A percentile compares a stretch with the other conserved stretches of the same genome.
Conservation (phyloP, 352 stramenopile genomes). For the Pilasporangium apinafurcum region DNA sequence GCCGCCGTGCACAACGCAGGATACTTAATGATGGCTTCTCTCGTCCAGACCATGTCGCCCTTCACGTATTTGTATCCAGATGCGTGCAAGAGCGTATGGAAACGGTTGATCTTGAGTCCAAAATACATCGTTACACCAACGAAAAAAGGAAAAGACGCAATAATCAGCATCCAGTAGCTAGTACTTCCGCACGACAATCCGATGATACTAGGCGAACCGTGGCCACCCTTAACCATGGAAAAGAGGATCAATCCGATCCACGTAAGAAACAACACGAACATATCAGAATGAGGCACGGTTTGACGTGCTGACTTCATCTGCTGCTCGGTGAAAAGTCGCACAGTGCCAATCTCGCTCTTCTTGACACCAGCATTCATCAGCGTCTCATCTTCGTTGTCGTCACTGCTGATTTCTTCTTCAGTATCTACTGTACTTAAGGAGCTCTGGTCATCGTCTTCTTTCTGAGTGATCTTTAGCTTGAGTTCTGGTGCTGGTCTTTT, state of each 20-base stretch:
- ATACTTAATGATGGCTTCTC: slow-evolving; percentile 82
- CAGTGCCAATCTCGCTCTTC: slow-evolving; percentile 17
- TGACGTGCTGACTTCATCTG: slow-evolving; percentile 48
- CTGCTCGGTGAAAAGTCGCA: slow-evolving; percentile 23
- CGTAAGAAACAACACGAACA: slow-evolving; percentile 65
- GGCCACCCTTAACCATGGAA: slow-evolving; percentile 72
- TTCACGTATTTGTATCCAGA: slow-evolving; percentile 91
- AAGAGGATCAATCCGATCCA: slow-evolving; percentile 76
- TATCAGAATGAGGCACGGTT: slow-evolving; percentile 48
- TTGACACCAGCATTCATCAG: slow-evolving; percentile 40
- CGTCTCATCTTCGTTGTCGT: slow-evolving; percentile 45
- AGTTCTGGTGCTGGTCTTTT: slow-evolving; percentile 22
- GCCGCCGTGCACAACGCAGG: slow-evolving; percentile 65
- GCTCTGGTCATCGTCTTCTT: slow-evolving; percentile 23
- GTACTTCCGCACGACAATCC: slow-evolving; percentile 53
- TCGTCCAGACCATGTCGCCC: slow-evolving; percentile 94
- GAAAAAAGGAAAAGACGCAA: slow-evolving; percentile 70
- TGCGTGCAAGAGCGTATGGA: slow-evolving; percentile 51
- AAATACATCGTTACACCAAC: slow-evolving; percentile 67
- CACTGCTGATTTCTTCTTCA: slow-evolving; percentile 20
- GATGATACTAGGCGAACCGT: slow-evolving; percentile 70
- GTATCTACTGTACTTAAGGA: slow-evolving; percentile 13
- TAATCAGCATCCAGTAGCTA: slow-evolving; percentile 61
- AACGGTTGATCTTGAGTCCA: slow-evolving; percentile 53
- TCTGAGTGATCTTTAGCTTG: slow-evolving; percentile 31